Conservation (phyloP, 257 asterid species). For the Mitragyna speciosa region DNA sequence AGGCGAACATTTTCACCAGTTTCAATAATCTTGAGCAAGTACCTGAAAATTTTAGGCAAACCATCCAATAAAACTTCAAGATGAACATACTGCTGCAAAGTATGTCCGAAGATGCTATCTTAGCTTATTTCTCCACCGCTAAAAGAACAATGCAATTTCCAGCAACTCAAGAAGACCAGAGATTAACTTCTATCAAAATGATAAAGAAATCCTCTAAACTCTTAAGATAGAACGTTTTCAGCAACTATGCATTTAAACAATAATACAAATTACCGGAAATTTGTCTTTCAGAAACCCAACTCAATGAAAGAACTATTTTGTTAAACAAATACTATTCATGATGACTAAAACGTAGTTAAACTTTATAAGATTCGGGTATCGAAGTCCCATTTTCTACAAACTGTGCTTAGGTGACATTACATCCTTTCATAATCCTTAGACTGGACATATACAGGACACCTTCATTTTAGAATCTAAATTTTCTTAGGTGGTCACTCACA, state of each 20-base stretch:
- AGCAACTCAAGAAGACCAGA: not conserved
- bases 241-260: too few relatives aligned
- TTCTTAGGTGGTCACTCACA: not conserved
- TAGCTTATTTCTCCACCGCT: not conserved
- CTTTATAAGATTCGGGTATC: not conserved
- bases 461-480: too few relatives aligned
- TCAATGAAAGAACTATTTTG: not conserved
- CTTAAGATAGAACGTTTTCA: not conserved
- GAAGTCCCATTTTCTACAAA: not conserved
- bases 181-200: not conserved
- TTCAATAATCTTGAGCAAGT: constrained; percentile 74
- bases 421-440: not conserved
- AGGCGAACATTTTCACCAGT: constrained; percentile 86
- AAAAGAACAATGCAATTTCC: not conserved
- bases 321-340: not conserved
- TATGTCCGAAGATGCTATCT: not conserved
- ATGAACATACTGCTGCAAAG: not conserved
- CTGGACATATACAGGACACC: not conserved
- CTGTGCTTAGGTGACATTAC: not conserved
- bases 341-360: not conserved
- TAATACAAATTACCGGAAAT: not conserved
- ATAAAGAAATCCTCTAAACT: not conserved
- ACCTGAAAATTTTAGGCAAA: constrained; percentile 38
- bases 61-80: not conserved
- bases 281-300: not conserved